A percentile compares a stretch with the other conserved stretches of the same genome.
phyloP scores from a whole-genome alignment of 169 alveolate genomes.

The Plasmodium ovale region DNA sequence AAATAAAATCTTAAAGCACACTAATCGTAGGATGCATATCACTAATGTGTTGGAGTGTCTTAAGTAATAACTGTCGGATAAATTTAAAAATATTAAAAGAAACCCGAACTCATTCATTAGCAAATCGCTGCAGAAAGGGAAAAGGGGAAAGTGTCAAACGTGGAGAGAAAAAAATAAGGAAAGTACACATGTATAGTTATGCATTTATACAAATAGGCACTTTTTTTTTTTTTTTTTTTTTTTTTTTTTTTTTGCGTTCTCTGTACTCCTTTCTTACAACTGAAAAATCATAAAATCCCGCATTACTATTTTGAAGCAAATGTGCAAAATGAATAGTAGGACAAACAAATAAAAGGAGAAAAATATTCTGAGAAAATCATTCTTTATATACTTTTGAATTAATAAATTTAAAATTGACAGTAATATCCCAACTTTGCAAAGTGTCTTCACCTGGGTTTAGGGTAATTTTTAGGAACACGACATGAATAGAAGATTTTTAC shows the following conservation, averaged over 20 bases:
- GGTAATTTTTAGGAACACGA: background rate
- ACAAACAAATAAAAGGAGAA: constrained; percentile 44
- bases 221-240: background rate
- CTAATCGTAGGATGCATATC: constrained; percentile 48
- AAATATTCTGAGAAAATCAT: constrained; percentile 46
- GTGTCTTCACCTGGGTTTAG: constrained; percentile 41
- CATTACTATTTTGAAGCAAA: constrained; percentile 65
- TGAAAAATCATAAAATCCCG: constrained; percentile 74
- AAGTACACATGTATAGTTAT: background rate
- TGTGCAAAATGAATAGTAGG: constrained; percentile 32
- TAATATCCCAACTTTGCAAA: constrained; percentile 69
- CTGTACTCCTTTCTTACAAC: constrained; percentile 13
- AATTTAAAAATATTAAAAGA: constrained; percentile 53
- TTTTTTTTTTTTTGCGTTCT: background rate
- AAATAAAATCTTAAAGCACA: constrained; percentile 56
- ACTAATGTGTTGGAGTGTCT: constrained; percentile 61
- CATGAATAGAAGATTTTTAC: background rate
- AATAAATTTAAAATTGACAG: constrained; percentile 53
- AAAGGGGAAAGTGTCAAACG: too few relatives aligned
- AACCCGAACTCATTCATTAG: constrained; percentile 72
- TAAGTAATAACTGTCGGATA: constrained; percentile 51
- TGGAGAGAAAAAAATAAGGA: too few relatives aligned
- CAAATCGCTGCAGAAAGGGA: constrained; percentile 36
- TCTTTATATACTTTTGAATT: constrained; percentile 44
- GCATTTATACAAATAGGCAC: background rate